These are phyloP conservation scores for Sedum album DNA, from an alignment of 164 flowering plant genomes.

Conservation along the genomic window DNA sequence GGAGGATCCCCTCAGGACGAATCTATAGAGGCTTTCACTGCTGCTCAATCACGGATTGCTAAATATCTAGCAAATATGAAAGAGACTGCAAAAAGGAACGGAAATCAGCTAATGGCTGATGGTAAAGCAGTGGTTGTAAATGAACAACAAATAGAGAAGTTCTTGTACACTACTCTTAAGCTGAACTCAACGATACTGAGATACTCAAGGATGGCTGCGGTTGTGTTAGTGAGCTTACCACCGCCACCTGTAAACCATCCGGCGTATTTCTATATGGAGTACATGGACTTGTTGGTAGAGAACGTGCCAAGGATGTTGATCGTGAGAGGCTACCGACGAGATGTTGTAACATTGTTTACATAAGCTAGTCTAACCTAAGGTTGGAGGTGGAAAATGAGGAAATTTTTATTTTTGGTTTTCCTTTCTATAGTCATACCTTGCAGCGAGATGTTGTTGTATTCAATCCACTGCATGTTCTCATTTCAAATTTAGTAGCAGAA, in stretches of 20 bases:
- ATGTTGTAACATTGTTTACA: constrained; percentile 93
- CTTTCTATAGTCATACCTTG: not conserved
- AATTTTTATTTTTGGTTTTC: not conserved
- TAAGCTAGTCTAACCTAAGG: constrained; percentile 25
- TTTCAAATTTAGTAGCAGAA: not conserved
- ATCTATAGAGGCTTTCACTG: constrained; percentile 67
- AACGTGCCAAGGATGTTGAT: constrained; percentile 88
- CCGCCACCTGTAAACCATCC: constrained; percentile 91
- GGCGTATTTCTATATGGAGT: constrained; percentile 78
- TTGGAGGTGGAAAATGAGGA: not conserved
- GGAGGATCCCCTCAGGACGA: constrained; percentile 64
- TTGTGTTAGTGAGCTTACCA: constrained; percentile 85
- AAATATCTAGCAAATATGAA: constrained; percentile 54
- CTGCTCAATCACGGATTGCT: constrained; percentile 56
- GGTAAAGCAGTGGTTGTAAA: constrained; percentile 69
- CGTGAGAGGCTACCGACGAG: no score
- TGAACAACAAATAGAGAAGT: no score
- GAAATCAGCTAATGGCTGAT: constrained; percentile 57
- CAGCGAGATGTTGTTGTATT: not conserved
- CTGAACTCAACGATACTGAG: no score
- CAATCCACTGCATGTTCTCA: not conserved
- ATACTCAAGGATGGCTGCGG: no score
- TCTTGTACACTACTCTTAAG: no score
- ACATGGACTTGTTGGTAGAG: constrained; percentile 80
- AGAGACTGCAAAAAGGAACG: constrained; percentile 38